These are phyloP conservation scores for Sugiyamaella qingdaonensis DNA, from an alignment of 805 yeast genomes.

Conservation along the genomic window DNA sequence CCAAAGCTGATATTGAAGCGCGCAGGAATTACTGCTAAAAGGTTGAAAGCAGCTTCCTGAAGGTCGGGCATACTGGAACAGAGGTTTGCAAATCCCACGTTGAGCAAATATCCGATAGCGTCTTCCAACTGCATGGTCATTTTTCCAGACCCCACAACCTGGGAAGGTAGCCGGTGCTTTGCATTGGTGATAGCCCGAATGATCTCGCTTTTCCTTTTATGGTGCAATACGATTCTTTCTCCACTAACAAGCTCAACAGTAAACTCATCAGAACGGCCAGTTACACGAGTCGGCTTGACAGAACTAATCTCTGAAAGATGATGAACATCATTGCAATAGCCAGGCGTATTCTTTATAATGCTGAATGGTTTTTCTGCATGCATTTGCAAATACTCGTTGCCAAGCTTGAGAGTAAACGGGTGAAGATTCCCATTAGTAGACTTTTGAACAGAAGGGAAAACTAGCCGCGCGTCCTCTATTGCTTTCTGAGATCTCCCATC, in stretches of 20 bases:
- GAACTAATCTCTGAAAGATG: slow-evolving; percentile 39
- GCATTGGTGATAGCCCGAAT: slow-evolving; percentile 22
- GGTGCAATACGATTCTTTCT: slow-evolving; percentile 8
- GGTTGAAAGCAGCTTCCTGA: slow-evolving; percentile 56
- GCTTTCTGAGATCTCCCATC: slow-evolving; percentile 40
- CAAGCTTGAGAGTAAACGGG: slow-evolving; percentile 63
- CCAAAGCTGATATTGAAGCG: slow-evolving; percentile 61
- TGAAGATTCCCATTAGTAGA: neutral
- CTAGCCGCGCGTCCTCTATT: slow-evolving; percentile 23
- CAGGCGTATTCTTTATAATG: slow-evolving; percentile 16
- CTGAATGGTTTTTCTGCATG: slow-evolving; percentile 17
- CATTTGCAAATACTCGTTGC: slow-evolving; percentile 63
- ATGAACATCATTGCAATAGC: slow-evolving; percentile 35
- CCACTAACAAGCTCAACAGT: slow-evolving; percentile 34
- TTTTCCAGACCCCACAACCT: slow-evolving; percentile 3
- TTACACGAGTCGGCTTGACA: slow-evolving; percentile 37
- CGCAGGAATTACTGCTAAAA: slow-evolving; percentile 58
- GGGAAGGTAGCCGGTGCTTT: slow-evolving; percentile 10
- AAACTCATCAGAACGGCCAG: slow-evolving; percentile 41
- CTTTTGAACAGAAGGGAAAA: slow-evolving; percentile 5
- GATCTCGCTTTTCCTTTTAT: slow-evolving; percentile 19
- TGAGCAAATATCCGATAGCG: slow-evolving; percentile 57
- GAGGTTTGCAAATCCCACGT: slow-evolving; percentile 64
- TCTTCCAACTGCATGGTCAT: slow-evolving; percentile 25
- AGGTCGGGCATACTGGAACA: slow-evolving; percentile 56